Evolutionary conservation across 176 grass and related monocot species (phyloP), one percentile per base, ranked within the genome.

Genomic region (Triticum turgidum): DNA sequence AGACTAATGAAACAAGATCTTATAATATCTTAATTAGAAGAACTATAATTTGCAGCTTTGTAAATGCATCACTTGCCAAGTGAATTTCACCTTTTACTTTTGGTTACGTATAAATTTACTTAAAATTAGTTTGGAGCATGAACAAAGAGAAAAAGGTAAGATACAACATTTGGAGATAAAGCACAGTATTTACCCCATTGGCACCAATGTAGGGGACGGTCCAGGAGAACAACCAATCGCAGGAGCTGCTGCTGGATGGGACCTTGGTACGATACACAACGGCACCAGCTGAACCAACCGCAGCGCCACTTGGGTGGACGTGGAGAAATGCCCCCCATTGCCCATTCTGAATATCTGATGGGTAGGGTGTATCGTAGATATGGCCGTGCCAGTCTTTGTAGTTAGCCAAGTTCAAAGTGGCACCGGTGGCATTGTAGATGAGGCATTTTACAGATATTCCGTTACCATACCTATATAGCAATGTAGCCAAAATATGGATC

Each of bases 321-420:
- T 80, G 78, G 7, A 80, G n/a, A 25, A 29, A 80, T 65, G 78
- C 78, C 59, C 61, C 78, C 78, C 78, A 80, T 44, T 80, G 78
- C 11, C 78, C 78, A 30, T 80, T 80, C 37, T 80, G 78, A 80
- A 80, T 80, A 9, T 18, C 61, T 32, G 61, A 29, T 45, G 78
- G 78, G 78, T 65, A 80, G 78, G 78, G 78, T 45, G 78, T 65
- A 18, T 65, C 24, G 6, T 47, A 80, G 78, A 80, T 45, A 47
- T 32, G 13, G 78, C 78, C 78, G 14, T 47, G 22, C 78, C 78
- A 80, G 30, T 80, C 24, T 0, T 80, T 17, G 61, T 45, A 11
- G 61, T 3, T 47, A 30, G 0, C 14, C 3, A 45, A 65, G 8
- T 11, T 11, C 38, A 80, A 30, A 65, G 7, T 47, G 22, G 37